A percentile compares a stretch with the other conserved stretches of the same genome.
phyloP scores from a whole-genome alignment of 148 eudicot genomes.

The Chenopodium suecicum region DNA sequence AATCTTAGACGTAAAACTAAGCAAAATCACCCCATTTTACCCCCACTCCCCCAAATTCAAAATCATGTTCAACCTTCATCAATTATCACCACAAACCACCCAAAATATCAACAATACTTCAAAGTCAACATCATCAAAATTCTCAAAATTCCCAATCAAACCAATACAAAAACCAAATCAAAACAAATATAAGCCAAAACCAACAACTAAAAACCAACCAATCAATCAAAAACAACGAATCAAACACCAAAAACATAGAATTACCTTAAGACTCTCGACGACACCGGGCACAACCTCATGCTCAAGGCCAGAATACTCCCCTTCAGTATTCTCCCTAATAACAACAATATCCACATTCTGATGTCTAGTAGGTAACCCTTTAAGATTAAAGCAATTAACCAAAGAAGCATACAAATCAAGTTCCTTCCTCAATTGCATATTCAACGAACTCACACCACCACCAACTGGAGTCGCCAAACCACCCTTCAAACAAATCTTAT shows the following conservation, averaged over 20 bases:
- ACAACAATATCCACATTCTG: slow-evolving; percentile 87
- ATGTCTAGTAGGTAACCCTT: slow-evolving; percentile 64
- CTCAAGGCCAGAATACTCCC: slow-evolving; percentile 81
- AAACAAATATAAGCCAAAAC: background rate
- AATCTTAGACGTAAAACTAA: too few species aligned
- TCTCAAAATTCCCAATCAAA: background rate
- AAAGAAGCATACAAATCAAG: slow-evolving; percentile 75
- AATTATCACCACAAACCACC: background rate
- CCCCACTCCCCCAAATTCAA: background rate
- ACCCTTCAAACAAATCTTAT: slow-evolving; percentile 73
- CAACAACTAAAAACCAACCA: too few species aligned
- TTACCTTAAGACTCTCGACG: slow-evolving; percentile 83
- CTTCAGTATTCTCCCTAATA: slow-evolving; percentile 86
- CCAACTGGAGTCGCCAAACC: slow-evolving; percentile 72
- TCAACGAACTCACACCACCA: slow-evolving; percentile 75
- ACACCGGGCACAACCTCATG: slow-evolving; percentile 92
- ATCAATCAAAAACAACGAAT: background rate
- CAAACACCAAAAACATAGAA: background rate
- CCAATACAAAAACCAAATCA: background rate
- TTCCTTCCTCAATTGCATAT: slow-evolving; percentile 58
- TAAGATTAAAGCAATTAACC: slow-evolving; percentile 62
- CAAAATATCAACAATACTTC: background rate
- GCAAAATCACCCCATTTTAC: too few species aligned
- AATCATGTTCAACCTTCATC: background rate
- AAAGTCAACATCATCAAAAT: background rate